Evolutionary conservation across 164 flowering plant species (phyloP).

Genomic region (Macadamia integrifolia): DNA sequence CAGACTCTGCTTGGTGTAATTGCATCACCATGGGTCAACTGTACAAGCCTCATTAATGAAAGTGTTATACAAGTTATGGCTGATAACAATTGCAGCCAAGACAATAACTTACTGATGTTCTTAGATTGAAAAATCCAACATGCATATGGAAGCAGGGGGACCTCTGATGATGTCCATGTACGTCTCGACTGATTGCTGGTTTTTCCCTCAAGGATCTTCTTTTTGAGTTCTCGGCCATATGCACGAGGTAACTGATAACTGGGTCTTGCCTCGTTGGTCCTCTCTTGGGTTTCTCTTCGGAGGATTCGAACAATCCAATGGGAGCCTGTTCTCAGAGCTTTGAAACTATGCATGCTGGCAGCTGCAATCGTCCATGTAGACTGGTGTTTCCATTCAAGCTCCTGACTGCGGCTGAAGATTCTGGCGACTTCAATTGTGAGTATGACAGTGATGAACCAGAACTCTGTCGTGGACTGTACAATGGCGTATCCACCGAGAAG

Average conservation of each 20-base stretch:
- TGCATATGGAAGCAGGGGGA: slow-evolving; percentile 78
- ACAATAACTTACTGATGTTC: slow-evolving; percentile 66
- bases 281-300: slow-evolving; percentile 7
- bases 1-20: slow-evolving; percentile 38
- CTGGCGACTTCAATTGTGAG: slow-evolving; percentile 73
- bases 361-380: slow-evolving; percentile 80
- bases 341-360: slow-evolving; percentile 64
- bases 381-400: slow-evolving; percentile 93
- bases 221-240: slow-evolving; percentile 33
- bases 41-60: slow-evolving; percentile 60
- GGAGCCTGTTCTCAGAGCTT: slow-evolving; percentile 52
- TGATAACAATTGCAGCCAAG: slow-evolving; percentile 82
- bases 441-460: slow-evolving; percentile 78
- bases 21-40: slow-evolving; percentile 55
- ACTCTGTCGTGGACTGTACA: slow-evolving; percentile 63
- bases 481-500: slow-evolving; percentile 96
- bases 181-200: slow-evolving; percentile 30
- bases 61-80: slow-evolving; percentile 74
- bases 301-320: slow-evolving; percentile 15
- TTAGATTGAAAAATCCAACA: slow-evolving; percentile 64
- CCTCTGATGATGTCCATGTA: slow-evolving; percentile 68
- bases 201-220: not conserved
- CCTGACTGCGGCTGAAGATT: slow-evolving; percentile 90
- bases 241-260: too few species aligned
- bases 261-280: not conserved